Evolutionary conservation across 2,329 filamentous ascomycete genomes (phyloP).

Genomic region (Sporothrix schenckii): DNA sequence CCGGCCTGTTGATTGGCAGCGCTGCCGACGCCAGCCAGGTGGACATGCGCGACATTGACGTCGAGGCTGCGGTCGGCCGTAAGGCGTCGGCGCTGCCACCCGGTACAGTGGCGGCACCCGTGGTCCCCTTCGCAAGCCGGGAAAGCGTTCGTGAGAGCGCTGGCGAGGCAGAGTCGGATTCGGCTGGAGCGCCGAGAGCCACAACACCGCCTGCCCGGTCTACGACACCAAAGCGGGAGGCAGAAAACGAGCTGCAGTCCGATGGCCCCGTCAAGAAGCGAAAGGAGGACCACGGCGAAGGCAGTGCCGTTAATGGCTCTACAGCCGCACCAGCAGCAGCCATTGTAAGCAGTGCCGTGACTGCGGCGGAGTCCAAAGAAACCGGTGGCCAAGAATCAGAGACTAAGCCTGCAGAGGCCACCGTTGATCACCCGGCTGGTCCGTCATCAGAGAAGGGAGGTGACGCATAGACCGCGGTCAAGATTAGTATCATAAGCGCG

Average conservation of each 20-base stretch:
- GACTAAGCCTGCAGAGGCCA: background rate
- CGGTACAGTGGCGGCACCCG: conserved; percentile 33
- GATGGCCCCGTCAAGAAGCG: conserved; percentile 51
- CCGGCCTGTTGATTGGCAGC: conserved; percentile 29
- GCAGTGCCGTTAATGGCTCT: background rate
- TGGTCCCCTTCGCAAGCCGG: conserved; percentile 20
- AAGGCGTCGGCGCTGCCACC: conserved; percentile 43
- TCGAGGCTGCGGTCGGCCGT: conserved; percentile 64
- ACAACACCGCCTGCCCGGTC: conserved; percentile 4
- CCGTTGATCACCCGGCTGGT: background rate
- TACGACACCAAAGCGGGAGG: conserved; percentile 57
- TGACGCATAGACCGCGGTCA: background rate
- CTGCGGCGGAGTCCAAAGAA: background rate
- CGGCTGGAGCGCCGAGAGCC: background rate
- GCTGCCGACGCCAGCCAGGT: conserved; percentile 44
- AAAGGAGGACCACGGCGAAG: conserved; percentile 47
- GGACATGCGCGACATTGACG: conserved; percentile 60
- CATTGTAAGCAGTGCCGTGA: background rate
- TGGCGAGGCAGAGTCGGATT: conserved; percentile 36
- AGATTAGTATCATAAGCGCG: background rate
- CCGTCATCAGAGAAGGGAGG: background rate
- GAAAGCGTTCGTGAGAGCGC: conserved; percentile 34
- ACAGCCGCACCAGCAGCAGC: background rate
- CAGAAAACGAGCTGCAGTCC: conserved; percentile 50
- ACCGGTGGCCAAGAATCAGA: background rate